phyloP scores from a whole-genome alignment of 495 filamentous ascomycete genomes.

The Cercophora scortea region DNA sequence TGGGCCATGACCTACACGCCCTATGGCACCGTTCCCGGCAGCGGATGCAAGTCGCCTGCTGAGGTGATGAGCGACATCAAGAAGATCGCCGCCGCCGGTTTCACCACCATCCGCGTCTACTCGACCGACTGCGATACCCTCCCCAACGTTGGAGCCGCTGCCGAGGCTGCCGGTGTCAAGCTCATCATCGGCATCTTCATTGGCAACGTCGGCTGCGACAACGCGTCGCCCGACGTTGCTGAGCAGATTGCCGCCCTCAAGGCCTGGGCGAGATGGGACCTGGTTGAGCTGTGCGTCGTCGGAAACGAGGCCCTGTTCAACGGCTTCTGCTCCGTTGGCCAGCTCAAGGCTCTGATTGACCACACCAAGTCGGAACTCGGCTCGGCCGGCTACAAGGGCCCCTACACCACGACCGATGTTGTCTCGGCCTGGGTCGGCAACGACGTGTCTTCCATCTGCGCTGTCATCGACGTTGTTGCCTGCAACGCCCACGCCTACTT shows the following conservation, averaged over 20 bases:
- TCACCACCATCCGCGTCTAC: conserved; percentile 81
- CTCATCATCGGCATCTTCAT: conserved; percentile 86
- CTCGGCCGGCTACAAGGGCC: conserved; percentile 67
- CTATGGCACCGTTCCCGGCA: conserved; percentile 43
- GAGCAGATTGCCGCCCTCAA: conserved; percentile 66
- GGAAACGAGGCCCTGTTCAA: conserved; percentile 86
- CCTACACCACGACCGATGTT: conserved; percentile 80
- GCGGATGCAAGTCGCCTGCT: conserved; percentile 58
- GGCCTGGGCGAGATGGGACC: conserved; percentile 64
- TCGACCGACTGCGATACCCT: conserved; percentile 83
- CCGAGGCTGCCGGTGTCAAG: conserved; percentile 53
- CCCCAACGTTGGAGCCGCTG: conserved; percentile 60
- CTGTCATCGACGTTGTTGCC: conserved; percentile 66
- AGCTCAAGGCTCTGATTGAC: conserved; percentile 63
- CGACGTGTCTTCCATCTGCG: conserved; percentile 55
- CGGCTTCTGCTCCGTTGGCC: conserved; percentile 48
- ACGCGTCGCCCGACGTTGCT: conserved; percentile 40
- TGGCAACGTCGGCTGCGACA: conserved; percentile 48
- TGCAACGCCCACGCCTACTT: conserved; percentile 92
- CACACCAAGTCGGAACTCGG: conserved; percentile 45
- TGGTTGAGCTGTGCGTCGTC: conserved; percentile 72
- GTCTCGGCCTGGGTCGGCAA: conserved; percentile 57
- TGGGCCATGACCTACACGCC: conserved; percentile 94
- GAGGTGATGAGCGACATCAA: conserved; percentile 60
- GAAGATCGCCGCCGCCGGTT: conserved; percentile 62